Evolutionary conservation across 495 filamentous ascomycete genomes (phyloP), one percentile per base, ranked within the genome.

Genomic region (Tuber melanosporum): DNA sequence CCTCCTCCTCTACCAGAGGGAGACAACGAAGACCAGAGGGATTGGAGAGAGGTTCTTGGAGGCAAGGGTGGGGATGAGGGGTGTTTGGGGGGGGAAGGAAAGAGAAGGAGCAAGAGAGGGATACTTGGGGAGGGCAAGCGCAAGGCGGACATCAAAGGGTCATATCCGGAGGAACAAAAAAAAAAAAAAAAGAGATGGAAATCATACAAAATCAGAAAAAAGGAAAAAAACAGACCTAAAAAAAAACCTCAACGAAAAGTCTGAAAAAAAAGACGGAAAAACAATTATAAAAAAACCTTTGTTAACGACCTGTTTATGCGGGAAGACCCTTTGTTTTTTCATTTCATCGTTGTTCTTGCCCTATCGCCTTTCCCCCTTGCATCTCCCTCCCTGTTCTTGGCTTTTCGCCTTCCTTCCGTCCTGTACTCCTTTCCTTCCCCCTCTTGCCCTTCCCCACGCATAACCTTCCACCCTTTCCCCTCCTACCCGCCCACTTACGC

Each of bases 241-340:
- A 62, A 12, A 57, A 22, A 22, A 41, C 49, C 12, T 9, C 49
- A 26, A 57, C 22, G 49, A 57, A 57, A 57, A 57, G 49, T 57
- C 49, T 57, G 49, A 10, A 57, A 57, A 57, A 57, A 57, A 57
- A 26, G 12, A 2, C 3, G 9, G 49, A 20, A 26, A 57, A 57
- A 57, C 14, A 57, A 57, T 57, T 57, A 57, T 57, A 32, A 66
- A 66, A 66, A 66, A 66, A 66, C 57, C 57, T 66, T 66, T 66
- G 57, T 66, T 66, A 66, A 66, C 57, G 57, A 66, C 57, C 57
- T 32, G 3, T 66, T 66, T 66, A 66, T 17, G 57, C 57, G 14
- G 57, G 32, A 66, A 66, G 26, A 66, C 57, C 57, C 57, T 57
- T 57, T 66, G 57, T 32, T 32, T 66, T 66, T 66, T 32, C 57